These are phyloP conservation scores for Furcasterigmium sp. DNA, from an alignment of 2,329 filamentous ascomycete species.

Conservation along the genomic window DNA sequence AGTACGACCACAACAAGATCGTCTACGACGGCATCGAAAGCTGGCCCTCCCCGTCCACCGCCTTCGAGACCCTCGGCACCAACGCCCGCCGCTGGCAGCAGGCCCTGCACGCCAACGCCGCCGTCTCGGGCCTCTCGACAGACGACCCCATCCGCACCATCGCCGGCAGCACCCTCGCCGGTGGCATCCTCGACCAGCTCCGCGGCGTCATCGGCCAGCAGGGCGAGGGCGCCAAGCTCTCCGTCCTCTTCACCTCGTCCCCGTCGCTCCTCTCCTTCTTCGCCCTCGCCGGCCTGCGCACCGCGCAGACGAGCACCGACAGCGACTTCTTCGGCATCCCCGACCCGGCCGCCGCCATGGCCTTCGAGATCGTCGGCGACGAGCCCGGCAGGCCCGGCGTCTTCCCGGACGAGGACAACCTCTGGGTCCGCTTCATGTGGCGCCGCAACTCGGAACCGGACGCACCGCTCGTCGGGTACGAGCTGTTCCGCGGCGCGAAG, in stretches of 20 bases:
- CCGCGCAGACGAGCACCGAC: slow-evolving; percentile 44
- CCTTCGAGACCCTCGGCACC: slow-evolving; percentile 47
- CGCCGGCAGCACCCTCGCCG: slow-evolving; percentile 46
- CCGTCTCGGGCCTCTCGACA: slow-evolving; percentile 43
- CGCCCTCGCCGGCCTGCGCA: slow-evolving; percentile 39
- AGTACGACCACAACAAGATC: slow-evolving; percentile 44
- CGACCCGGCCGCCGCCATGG: slow-evolving; percentile 68
- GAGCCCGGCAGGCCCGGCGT: slow-evolving; percentile 13
- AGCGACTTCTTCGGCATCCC: slow-evolving; percentile 37
- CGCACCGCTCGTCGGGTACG: slow-evolving; percentile 26
- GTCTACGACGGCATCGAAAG: slow-evolving; percentile 30
- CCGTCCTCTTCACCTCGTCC: slow-evolving; percentile 47
- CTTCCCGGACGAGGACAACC: slow-evolving; percentile 27
- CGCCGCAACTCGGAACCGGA: slow-evolving; percentile 37
- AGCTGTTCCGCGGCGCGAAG: slow-evolving; percentile 33
- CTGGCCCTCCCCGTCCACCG: slow-evolving; percentile 26
- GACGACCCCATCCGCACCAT: slow-evolving; percentile 41
- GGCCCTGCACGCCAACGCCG: slow-evolving; percentile 46
- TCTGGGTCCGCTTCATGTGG: slow-evolving; percentile 54
- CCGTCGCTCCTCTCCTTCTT: slow-evolving; percentile 53
- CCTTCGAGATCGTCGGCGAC: slow-evolving; percentile 58
- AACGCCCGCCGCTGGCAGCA: slow-evolving; percentile 68
- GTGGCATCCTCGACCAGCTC: slow-evolving; percentile 36
- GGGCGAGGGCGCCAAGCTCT: slow-evolving; percentile 40
- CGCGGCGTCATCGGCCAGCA: slow-evolving; percentile 31